These are phyloP conservation scores for Fomitopsis pulvina DNA, from an alignment of 768 basidiomycete genomes.

Conservation along the genomic window DNA sequence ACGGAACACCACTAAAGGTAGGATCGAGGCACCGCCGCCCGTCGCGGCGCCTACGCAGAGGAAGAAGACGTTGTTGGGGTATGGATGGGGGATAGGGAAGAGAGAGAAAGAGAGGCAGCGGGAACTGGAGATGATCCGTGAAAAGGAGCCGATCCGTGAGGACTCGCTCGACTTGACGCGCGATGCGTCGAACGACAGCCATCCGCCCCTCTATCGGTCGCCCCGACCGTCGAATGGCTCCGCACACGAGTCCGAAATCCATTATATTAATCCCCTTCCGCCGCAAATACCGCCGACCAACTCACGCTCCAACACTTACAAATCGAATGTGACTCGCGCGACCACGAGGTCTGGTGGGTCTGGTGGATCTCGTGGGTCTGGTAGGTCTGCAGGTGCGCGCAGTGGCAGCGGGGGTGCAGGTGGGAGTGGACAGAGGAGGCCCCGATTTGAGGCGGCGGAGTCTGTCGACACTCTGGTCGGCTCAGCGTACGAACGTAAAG, in stretches of 20 bases:
- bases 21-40: conserved; percentile 3
- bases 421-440: conserved; percentile 21
- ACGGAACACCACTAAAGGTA: conserved; percentile 12
- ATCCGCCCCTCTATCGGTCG: conserved; percentile 19
- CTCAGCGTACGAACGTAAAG: conserved; percentile 63
- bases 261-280: conserved; percentile 7
- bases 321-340: conserved; percentile 14
- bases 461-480: conserved; percentile 73
- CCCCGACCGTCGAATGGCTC: conserved; percentile 7
- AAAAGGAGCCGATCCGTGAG: conserved; percentile 20
- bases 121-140: conserved; percentile 25
- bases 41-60: conserved; percentile 24
- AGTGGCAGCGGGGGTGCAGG: conserved; percentile 1
- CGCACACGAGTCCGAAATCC: conserved; percentile 6
- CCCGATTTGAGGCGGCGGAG: conserved; percentile 45
- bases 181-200: conserved; percentile 18
- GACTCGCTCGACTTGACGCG: conserved; percentile 26
- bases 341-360: conserved; percentile 21
- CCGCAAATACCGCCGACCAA: not conserved
- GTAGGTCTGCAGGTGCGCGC: not conserved
- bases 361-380: conserved; percentile 3
- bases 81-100: conserved; percentile 63
- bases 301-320: conserved; percentile 16
- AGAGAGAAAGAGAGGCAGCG: conserved; percentile 29
- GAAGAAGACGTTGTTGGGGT: conserved; percentile 55